Base-by-base conservation (phyloP, 176 grass and related monocot species). In the Areca catechu region DNA sequence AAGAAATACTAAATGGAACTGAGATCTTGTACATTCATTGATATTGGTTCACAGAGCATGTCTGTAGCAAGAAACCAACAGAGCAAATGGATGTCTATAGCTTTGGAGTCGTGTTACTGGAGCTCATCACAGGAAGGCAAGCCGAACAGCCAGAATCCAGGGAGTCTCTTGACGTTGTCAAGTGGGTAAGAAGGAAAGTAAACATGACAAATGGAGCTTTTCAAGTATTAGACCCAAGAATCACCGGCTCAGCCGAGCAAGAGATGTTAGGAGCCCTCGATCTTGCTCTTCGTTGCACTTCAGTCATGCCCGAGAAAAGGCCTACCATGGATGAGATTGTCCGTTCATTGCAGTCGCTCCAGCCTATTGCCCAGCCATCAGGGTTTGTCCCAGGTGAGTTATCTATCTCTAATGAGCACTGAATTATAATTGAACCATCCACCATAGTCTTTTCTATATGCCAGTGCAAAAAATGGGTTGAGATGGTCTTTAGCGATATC, bases 61-160 rank as follows among this genome's bases (percentile, higher is more conserved):
- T 6, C 51, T 81, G 55, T 68, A 60, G 12, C 54, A 88, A 84
- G 65, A 84, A 67, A n/a, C 70, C 80, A 62, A 84, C 84, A 28
- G 63, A 78, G 50, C 70, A 72, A 34, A 81, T 88, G 80, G 84
- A 88, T 56, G 80, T 88, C 4, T 88, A 88, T 69, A 87, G 80
- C 71, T 88, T 88, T 24, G 89, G 89, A 0, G 89, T 88, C 17
- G 83, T 94, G 21, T 66, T 94, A 16, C 77, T 94, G 50, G 89
- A 94, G 53, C 80, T 88, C 54, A 24, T 94, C 70, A 88, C 80
- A 23, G 84, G 80, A 21, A 86, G 61, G 53, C 80, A 80, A 16
- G 80, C 84, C 0, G 77, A 84, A 59, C 84, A 78, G 50, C 89
- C 77, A 3, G 70, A 71, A 19, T 71, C 80, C 3, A 58, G 69